Conservation (phyloP, 2,329 filamentous ascomycete species). For the Penicillium sp. region DNA sequence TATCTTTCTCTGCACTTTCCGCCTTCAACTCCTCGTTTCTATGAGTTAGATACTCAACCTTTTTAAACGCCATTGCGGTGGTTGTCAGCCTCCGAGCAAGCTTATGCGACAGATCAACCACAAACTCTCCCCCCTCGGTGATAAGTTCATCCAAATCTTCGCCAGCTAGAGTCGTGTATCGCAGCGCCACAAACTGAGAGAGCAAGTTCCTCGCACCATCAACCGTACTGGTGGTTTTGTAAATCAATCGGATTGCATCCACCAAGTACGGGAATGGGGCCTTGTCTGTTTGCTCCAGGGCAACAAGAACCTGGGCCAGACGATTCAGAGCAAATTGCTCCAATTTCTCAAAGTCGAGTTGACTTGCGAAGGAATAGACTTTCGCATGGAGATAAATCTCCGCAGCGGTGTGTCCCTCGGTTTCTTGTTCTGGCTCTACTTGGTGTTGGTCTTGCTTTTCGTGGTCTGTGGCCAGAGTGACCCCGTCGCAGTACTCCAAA, state of each 20-base stretch:
- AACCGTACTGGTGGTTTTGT: background rate
- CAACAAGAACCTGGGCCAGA: constrained; percentile 1
- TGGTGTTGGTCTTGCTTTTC: background rate
- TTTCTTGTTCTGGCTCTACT: background rate
- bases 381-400: constrained; percentile 6
- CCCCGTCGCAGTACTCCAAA: background rate
- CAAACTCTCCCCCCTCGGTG: constrained; percentile 7
- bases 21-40: background rate
- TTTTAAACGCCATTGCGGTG: background rate
- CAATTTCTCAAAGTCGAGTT: background rate
- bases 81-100: constrained; percentile 1
- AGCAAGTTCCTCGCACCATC: constrained; percentile 4
- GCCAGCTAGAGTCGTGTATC: background rate
- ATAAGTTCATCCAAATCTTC: background rate
- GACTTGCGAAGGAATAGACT: constrained; percentile 5
- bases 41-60: background rate
- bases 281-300: background rate
- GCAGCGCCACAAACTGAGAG: constrained; percentile 6
- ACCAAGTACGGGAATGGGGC: background rate
- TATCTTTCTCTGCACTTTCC: background rate
- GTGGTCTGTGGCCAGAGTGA: background rate
- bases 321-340: background rate
- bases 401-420: background rate
- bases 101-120: constrained; percentile 7
- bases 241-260: constrained; percentile 6